Conservation (phyloP, 306 rosid species). For the Astragalus membranaceus region DNA sequence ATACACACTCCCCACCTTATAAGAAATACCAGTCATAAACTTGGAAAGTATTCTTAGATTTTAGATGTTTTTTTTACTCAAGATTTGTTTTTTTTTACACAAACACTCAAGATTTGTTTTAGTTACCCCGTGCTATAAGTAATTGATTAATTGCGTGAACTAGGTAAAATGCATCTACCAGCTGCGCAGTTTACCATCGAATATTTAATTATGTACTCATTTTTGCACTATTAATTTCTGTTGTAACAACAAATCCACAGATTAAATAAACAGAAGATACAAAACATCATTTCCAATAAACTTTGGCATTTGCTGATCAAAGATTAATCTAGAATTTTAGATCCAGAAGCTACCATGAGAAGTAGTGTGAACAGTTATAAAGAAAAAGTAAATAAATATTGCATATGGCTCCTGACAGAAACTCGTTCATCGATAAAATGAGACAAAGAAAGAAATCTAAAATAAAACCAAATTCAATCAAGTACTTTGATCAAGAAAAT, state of each 20-base stretch:
- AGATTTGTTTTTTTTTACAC: too few species aligned
- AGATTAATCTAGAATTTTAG: slow-evolving; percentile 22
- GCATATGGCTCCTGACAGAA: slow-evolving; percentile 11
- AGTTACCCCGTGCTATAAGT: not conserved
- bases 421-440: slow-evolving; percentile 23
- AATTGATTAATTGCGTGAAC: not conserved
- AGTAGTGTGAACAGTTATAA: slow-evolving; percentile 11
- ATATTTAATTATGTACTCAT: not conserved
- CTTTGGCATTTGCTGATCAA: slow-evolving; percentile 4
- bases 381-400: slow-evolving; percentile 2
- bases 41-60: too few species aligned
- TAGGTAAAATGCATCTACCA: not conserved
- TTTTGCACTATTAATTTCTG: not conserved
- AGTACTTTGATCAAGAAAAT: not conserved
- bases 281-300: slow-evolving; percentile 35
- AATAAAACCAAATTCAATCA: not conserved
- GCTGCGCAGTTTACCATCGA: not conserved
- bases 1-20: too few species aligned
- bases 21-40: too few species aligned
- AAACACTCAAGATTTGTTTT: not conserved
- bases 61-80: too few species aligned
- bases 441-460: not conserved
- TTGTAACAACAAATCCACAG: not conserved
- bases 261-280: slow-evolving; percentile 25
- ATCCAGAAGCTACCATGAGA: slow-evolving; percentile 30